These are phyloP conservation scores for Colletotrichum tanaceti DNA, from an alignment of 2,329 filamentous ascomycete species.

Conservation along the genomic window DNA sequence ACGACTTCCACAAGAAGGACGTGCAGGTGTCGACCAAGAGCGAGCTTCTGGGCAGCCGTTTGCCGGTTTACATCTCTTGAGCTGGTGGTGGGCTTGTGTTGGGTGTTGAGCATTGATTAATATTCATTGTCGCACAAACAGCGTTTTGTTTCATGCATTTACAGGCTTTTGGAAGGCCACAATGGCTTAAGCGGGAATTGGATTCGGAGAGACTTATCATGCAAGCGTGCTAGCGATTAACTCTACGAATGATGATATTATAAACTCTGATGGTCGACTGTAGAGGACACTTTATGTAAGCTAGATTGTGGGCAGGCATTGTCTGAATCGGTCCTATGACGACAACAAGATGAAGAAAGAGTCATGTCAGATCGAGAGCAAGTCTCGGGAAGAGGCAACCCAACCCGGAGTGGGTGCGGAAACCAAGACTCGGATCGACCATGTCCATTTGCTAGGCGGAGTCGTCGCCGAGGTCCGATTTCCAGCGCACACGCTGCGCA, in stretches of 20 bases:
- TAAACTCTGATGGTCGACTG: too few species aligned
- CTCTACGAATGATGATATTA: constrained; percentile 13
- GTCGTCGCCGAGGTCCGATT: constrained; percentile 18
- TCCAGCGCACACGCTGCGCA: background rate
- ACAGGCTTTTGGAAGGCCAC: background rate
- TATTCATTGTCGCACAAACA: too few species aligned
- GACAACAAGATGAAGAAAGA: background rate
- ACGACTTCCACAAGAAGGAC: constrained; percentile 67
- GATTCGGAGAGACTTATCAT: background rate
- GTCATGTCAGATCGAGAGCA: background rate
- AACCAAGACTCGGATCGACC: background rate
- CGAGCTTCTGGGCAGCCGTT: constrained; percentile 64
- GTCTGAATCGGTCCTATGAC: background rate
- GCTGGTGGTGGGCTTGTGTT: background rate
- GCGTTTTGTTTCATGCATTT: constrained; percentile 1
- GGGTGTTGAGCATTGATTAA: too few species aligned
- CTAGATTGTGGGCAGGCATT: too few species aligned
- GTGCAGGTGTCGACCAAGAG: constrained; percentile 62
- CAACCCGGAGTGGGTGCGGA: background rate
- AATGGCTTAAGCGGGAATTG: background rate
- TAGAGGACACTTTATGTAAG: too few species aligned
- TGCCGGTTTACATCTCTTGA: constrained; percentile 65
- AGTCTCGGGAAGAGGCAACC: constrained; percentile 14
- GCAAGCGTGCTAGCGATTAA: background rate
- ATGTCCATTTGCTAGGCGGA: constrained; percentile 5